Conservation (phyloP, 306 rosid genomes). For the Abrus pulchellus region DNA sequence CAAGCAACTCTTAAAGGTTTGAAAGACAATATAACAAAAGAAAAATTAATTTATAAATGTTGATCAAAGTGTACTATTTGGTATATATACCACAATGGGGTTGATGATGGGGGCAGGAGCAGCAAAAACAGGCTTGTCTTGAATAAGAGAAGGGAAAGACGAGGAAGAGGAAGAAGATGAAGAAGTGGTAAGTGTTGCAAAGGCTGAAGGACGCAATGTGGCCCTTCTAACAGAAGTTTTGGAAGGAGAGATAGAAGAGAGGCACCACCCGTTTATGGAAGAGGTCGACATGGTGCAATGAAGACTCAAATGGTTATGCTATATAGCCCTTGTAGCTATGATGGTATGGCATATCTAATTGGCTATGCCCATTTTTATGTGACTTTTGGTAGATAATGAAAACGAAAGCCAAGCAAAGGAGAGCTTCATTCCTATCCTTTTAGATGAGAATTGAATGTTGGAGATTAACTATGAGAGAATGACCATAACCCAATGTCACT, state of each 20-base stretch:
- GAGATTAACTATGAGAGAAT: constrained; percentile 55
- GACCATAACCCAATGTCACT: constrained; percentile 50
- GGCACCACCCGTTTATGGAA: constrained; percentile 66
- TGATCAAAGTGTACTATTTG: neutral
- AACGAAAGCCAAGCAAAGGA: constrained; percentile 68
- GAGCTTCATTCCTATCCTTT: constrained; percentile 79
- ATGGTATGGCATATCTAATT: constrained; percentile 22
- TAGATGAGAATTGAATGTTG: constrained; percentile 82
- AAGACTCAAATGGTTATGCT: constrained; percentile 31
- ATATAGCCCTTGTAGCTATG: constrained; percentile 44
- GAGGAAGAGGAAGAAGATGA: constrained; percentile 53
- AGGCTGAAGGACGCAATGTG: constrained; percentile 64
- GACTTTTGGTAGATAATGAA: constrained; percentile 65
- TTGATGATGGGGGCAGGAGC: constrained; percentile 76
- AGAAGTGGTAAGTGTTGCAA: constrained; percentile 60
- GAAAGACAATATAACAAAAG: neutral
- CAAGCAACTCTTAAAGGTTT: too few species aligned
- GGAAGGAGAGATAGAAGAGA: constrained; percentile 61
- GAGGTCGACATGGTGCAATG: constrained; percentile 79
- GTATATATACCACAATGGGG: constrained; percentile 70
- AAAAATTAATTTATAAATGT: neutral
- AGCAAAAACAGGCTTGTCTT: constrained; percentile 83
- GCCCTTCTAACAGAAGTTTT: constrained; percentile 51
- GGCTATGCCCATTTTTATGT: constrained; percentile 49
- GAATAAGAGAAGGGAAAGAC: constrained; percentile 76